Base-by-base conservation (phyloP, 169 alveolate genomes). In the Plasmodium reichenowi region DNA sequence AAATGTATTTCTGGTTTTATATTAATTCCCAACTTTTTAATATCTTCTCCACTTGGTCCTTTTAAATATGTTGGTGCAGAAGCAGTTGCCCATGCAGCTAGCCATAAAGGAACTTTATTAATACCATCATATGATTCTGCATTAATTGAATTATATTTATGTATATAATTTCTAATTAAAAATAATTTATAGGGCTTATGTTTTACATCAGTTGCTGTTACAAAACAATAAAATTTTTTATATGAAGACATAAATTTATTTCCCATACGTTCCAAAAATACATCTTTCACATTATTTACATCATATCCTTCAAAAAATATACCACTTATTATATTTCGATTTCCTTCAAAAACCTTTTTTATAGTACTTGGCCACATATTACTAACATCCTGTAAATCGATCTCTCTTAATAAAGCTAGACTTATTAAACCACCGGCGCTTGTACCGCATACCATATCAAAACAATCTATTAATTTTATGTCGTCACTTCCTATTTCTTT, bases 51-150 rank as follows among this genome's bases (percentile, higher is more conserved):
- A 56, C 89, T 93, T 9, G 97, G 96, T 2, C 97, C 97, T 95
- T 93, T 93, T 71, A 94, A 75, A 89, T 94, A 94, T 32, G 97
- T 94, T 13, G 97, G 97, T 9, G 95, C 88, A 7, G 97, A 92
- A 47, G 90, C 88, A 58, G 97, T 86, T 22, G 97, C 94, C 97
- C 97, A 94, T 26, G 95, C 97, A 43, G 96, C 97, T 15, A 95
- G 74, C 97, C 97, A 94, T 87, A 94, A 86, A 13, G 97, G 97
- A n/a, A 95, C 88, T 63, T 91, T 74, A 63, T 93, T 73, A 20
- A 93, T 88, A n/a, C 96, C 95, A 26, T 72, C 93, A 43, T 92
- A 78, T n/a, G 95, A 48, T 13, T 90, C 93, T 58, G 78, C 93
- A 74, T 75, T 89, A 67, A 75, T 59, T 24, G 72, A 62, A 47